Conservation (phyloP, 805 yeast species). For the Candida yuanshanica region DNA sequence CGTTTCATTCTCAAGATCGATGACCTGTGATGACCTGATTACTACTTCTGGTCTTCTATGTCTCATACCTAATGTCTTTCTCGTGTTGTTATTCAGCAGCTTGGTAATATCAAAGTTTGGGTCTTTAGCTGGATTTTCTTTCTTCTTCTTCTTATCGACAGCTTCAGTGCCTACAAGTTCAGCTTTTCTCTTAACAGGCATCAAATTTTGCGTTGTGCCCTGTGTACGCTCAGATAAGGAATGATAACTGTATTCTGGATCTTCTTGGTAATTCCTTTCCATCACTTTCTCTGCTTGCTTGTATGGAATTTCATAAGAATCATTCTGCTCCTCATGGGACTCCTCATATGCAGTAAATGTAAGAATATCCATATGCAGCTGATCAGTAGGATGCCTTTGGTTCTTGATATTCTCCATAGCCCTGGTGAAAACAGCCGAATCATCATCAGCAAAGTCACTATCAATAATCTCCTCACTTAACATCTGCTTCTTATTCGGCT, state of each 20-base stretch:
- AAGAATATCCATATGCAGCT: slow-evolving; percentile 2
- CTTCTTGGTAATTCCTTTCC: slow-evolving; percentile 17
- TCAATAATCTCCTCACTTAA: neutral
- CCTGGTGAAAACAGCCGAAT: slow-evolving; percentile 2
- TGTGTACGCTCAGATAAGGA: neutral
- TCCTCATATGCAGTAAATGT: slow-evolving; percentile 14
- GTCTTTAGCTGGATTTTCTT: neutral
- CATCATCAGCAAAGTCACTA: neutral
- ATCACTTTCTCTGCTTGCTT: slow-evolving; percentile 10
- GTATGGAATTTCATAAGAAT: neutral
- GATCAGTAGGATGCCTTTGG: neutral
- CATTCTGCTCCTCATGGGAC: neutral
- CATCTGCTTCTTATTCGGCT: neutral
- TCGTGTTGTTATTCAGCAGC: slow-evolving; percentile 10
- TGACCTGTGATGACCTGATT: slow-evolving; percentile 12
- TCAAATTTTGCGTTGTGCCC: neutral
- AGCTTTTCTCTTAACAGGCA: neutral
- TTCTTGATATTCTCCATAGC: neutral
- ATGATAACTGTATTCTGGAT: slow-evolving; percentile 3
- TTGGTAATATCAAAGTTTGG: slow-evolving; percentile 13
- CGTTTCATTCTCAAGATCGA: slow-evolving; percentile 12
- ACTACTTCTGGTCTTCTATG: slow-evolving; percentile 6
- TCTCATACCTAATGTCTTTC: slow-evolving; percentile 4
- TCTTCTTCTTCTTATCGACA: neutral
- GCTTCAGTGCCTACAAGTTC: neutral